These are phyloP conservation scores for Corymbia citriodora DNA, from an alignment of 441 rosid species.

Conservation along the genomic window DNA sequence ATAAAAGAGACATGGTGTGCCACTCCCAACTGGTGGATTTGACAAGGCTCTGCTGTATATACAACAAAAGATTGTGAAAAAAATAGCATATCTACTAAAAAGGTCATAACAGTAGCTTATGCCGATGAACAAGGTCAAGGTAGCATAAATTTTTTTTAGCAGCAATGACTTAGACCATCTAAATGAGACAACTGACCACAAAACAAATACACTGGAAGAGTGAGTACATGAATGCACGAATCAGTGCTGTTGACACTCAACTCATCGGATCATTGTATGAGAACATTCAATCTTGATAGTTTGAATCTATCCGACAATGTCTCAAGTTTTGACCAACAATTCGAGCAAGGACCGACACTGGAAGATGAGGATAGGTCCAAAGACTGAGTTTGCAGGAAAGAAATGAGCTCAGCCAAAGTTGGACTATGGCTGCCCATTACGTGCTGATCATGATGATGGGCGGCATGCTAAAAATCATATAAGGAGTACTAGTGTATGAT, in stretches of 20 bases:
- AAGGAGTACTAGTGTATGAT: too few relatives aligned
- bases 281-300: background rate
- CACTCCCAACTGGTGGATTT: slow-evolving; percentile 60
- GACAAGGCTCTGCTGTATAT: slow-evolving; percentile 30
- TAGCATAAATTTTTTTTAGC: background rate
- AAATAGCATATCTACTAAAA: background rate
- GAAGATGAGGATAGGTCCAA: background rate
- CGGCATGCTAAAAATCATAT: background rate
- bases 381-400: background rate
- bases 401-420: background rate
- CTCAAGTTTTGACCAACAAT: background rate
- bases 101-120: background rate
- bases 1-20: slow-evolving; percentile 92
- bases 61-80: background rate
- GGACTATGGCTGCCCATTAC: background rate
- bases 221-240: background rate
- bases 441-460: background rate
- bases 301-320: background rate
- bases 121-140: background rate
- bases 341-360: background rate
- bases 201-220: background rate
- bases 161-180: background rate
- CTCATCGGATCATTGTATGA: background rate
- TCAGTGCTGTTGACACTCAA: background rate
- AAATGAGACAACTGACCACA: background rate